Evolutionary conservation across 2,329 filamentous ascomycete genomes (phyloP).

Genomic region (Celoporthe dispersa): DNA sequence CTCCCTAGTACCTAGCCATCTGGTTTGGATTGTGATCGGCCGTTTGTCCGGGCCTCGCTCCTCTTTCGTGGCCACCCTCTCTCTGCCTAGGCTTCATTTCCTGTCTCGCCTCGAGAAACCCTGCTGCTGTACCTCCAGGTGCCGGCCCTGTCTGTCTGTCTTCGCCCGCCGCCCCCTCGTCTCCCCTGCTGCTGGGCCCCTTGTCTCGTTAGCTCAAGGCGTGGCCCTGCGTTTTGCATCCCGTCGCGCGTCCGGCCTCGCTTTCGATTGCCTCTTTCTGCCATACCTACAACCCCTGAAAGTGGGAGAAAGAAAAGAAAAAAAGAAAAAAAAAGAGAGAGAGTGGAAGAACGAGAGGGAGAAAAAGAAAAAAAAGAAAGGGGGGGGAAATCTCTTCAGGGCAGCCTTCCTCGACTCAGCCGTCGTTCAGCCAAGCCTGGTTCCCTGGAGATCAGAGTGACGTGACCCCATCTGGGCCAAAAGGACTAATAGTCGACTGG

Average conservation of each 20-base stretch:
- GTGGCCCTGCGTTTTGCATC: conserved; percentile 26
- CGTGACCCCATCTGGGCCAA: conserved; percentile 20
- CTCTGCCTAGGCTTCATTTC: conserved; percentile 17
- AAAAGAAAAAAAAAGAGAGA: background rate
- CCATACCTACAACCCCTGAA: conserved; percentile 6
- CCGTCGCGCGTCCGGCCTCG: conserved; percentile 25
- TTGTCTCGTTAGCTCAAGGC: conserved; percentile 21
- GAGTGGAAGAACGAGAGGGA: too few species aligned
- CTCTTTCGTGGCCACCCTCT: conserved; percentile 7
- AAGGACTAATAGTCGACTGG: conserved; percentile 20
- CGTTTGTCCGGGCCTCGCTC: conserved; percentile 17
- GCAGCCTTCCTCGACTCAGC: conserved; percentile 24
- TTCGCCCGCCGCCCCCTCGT: conserved; percentile 15
- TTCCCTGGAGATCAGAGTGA: conserved; percentile 20
- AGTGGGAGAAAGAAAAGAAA: background rate
- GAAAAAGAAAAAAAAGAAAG: background rate
- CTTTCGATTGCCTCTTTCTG: conserved; percentile 30
- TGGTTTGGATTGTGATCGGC: conserved; percentile 13
- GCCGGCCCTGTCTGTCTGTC: conserved; percentile 12
- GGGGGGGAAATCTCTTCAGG: background rate
- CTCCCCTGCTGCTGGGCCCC: conserved; percentile 12
- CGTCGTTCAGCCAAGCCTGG: conserved; percentile 22
- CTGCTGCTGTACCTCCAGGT: conserved; percentile 12
- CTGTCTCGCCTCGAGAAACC: conserved; percentile 28
- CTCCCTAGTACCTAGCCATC: conserved; percentile 2